Evolutionary conservation across 139 green algal species (phyloP).

Genomic region (Chlorella sp.): DNA sequence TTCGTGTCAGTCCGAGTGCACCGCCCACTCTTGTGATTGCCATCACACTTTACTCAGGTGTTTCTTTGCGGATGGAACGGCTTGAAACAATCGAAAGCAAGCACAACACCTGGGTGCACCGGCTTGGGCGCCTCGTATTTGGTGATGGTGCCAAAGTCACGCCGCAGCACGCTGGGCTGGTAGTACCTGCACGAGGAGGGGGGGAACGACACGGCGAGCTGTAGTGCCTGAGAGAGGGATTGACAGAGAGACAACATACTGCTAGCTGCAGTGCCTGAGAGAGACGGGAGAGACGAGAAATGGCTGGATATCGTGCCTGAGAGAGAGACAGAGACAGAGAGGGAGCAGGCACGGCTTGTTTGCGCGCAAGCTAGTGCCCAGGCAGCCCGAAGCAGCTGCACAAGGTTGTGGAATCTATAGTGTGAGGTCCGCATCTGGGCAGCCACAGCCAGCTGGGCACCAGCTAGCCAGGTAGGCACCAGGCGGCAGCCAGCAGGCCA

Average conservation of each 20-base stretch:
- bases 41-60: too few relatives aligned
- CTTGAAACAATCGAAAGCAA: background rate
- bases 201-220: too few relatives aligned
- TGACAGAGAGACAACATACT: too few relatives aligned
- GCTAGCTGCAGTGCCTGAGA: too few relatives aligned
- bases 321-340: background rate
- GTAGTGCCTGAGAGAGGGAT: too few relatives aligned
- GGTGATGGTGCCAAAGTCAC: slow-evolving; percentile 30
- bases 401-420: too few relatives aligned
- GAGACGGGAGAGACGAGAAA: too few relatives aligned
- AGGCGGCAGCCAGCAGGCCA: background rate
- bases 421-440: too few relatives aligned
- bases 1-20: background rate
- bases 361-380: background rate
- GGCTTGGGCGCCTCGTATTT: slow-evolving; percentile 17
- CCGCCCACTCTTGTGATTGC: too few relatives aligned
- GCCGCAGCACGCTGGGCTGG: background rate
- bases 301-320: too few relatives aligned
- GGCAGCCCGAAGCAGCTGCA: too few relatives aligned
- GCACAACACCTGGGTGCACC: slow-evolving; percentile 8
- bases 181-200: slow-evolving; percentile 22
- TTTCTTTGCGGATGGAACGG: too few relatives aligned
- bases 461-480: background rate
- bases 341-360: background rate
- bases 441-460: background rate